These are phyloP conservation scores for Geosmithia morbida DNA, from an alignment of 2,329 filamentous ascomycete genomes.

Conservation along the genomic window DNA sequence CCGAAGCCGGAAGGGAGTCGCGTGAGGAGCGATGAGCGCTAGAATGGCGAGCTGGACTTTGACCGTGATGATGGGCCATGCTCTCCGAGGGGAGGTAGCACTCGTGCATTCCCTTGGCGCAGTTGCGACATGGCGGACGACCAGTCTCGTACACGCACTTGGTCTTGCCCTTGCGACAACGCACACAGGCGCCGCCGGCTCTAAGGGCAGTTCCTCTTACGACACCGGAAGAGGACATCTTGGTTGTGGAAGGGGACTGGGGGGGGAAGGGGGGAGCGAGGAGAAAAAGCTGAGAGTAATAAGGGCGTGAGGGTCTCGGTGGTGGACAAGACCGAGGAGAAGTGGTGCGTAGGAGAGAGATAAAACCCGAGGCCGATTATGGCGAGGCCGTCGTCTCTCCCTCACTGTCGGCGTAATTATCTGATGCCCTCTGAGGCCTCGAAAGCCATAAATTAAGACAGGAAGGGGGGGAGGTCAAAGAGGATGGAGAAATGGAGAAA, in stretches of 20 bases:
- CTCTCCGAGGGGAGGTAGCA: constrained; percentile 48
- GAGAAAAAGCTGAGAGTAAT: neutral
- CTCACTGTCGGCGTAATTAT: neutral
- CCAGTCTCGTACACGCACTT: constrained; percentile 51
- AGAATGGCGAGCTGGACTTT: constrained; percentile 36
- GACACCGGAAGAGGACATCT: constrained; percentile 22
- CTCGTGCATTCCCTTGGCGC: constrained; percentile 48
- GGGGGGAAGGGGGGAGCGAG: neutral
- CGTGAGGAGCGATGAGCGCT: constrained; percentile 34
- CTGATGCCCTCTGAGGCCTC: too few species aligned
- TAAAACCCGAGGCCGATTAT: too few species aligned
- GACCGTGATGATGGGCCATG: constrained; percentile 43
- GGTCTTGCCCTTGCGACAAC: constrained; percentile 50
- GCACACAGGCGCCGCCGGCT: constrained; percentile 46
- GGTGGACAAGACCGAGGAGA: neutral
- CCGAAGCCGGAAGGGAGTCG: constrained; percentile 39
- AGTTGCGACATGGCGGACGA: constrained; percentile 48
- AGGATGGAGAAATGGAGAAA: neutral
- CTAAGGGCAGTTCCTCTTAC: constrained; percentile 44
- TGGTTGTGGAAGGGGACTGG: neutral
- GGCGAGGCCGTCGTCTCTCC: neutral
- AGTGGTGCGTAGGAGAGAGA: neutral
- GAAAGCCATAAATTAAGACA: too few species aligned
- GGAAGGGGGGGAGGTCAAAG: neutral
- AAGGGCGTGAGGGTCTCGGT: neutral